Evolutionary conservation across 176 grass and related monocot genomes (phyloP).

Genomic region (Leersia perrieri): DNA sequence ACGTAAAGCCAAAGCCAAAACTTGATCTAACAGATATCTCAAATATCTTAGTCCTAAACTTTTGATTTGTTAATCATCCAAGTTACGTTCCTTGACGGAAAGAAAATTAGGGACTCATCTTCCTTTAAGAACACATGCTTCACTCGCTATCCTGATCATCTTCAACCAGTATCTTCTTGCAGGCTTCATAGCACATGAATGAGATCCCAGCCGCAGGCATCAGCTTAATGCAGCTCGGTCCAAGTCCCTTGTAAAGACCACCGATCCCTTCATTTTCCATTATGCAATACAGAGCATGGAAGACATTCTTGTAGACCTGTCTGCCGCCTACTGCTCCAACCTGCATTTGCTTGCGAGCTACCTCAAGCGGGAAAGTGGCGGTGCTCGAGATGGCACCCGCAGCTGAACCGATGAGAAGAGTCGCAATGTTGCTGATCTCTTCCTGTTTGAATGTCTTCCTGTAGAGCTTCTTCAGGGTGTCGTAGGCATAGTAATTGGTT

Average conservation of each 20-base stretch:
- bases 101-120: slow-evolving; percentile 22
- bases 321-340: slow-evolving; percentile 79
- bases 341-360: slow-evolving; percentile 97
- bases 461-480: slow-evolving; percentile 90
- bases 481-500: slow-evolving; percentile 85
- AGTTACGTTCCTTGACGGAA: slow-evolving; percentile 11
- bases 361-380: slow-evolving; percentile 92
- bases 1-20: slow-evolving; percentile 30
- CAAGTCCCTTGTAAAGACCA: slow-evolving; percentile 84
- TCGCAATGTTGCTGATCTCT: slow-evolving; percentile 84
- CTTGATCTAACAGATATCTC: slow-evolving; percentile 39
- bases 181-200: slow-evolving; percentile 99
- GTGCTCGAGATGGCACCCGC: slow-evolving; percentile 90
- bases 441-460: slow-evolving; percentile 82
- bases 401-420: slow-evolving; percentile 80
- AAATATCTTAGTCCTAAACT: slow-evolving; percentile 30
- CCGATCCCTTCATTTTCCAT: slow-evolving; percentile 80
- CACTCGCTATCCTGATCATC: slow-evolving; percentile 44
- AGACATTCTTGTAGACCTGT: slow-evolving; percentile 93
- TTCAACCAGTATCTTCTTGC: slow-evolving; percentile 91
- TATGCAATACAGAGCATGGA: slow-evolving; percentile 91
- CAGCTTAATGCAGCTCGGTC: slow-evolving; percentile 96
- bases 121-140: slow-evolving; percentile 6
- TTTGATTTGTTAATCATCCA: slow-evolving; percentile 18
- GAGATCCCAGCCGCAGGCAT: slow-evolving; percentile 94